These are phyloP conservation scores for Pseudocercospora ulei DNA, from an alignment of 2,329 filamentous ascomycete species.

Conservation along the genomic window DNA sequence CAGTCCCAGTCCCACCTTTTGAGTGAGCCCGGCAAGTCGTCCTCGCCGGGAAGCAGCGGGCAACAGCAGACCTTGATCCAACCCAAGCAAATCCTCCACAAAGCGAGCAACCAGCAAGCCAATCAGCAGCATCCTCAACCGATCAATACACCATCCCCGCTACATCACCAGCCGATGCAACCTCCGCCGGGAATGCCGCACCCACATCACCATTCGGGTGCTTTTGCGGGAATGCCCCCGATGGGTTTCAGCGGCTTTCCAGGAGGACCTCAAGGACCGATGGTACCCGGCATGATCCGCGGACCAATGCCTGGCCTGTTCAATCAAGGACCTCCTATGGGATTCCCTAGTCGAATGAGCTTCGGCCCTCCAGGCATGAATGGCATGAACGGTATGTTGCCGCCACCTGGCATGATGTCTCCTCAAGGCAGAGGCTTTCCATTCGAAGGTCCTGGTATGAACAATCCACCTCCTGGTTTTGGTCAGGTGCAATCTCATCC, in stretches of 20 bases:
- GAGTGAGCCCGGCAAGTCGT: constrained; percentile 44
- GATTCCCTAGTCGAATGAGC: constrained; percentile 33
- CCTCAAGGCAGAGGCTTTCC: constrained; percentile 47
- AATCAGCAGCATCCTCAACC: constrained; percentile 41
- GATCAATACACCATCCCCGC: constrained; percentile 31
- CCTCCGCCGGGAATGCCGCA: constrained; percentile 50
- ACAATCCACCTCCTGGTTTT: constrained; percentile 45
- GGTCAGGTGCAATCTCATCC: constrained; percentile 36
- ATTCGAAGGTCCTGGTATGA: constrained; percentile 40
- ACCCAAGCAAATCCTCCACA: constrained; percentile 54
- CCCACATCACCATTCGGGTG: constrained; percentile 34
- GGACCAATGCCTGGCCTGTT: constrained; percentile 46
- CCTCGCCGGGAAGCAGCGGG: constrained; percentile 50
- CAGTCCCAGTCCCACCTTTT: constrained; percentile 48
- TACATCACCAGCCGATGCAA: constrained; percentile 51
- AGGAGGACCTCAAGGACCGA: constrained; percentile 45
- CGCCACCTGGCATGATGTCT: constrained; percentile 47
- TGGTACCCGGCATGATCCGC: constrained; percentile 45
- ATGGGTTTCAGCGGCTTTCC: constrained; percentile 51
- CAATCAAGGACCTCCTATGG: constrained; percentile 44
- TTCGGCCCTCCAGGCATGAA: constrained; percentile 53
- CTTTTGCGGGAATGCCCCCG: constrained; percentile 40
- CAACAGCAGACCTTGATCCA: constrained; percentile 57
- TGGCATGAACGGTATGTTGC: constrained; percentile 31
- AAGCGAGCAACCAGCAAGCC: constrained; percentile 47